Evolutionary conservation across 169 alveolate genomes (phyloP).

Genomic region (Hepatocystis sp.): DNA sequence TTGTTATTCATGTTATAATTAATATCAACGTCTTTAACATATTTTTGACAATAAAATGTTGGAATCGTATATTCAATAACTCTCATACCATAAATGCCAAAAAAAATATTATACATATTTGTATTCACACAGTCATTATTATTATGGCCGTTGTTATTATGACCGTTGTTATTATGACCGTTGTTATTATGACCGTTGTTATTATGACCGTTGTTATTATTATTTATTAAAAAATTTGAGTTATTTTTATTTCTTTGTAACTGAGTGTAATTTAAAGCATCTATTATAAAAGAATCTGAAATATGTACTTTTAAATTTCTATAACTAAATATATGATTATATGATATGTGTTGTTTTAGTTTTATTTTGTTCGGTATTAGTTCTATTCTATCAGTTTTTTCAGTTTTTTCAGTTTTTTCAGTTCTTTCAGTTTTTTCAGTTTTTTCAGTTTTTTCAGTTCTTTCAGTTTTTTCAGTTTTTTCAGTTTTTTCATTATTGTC

Average conservation of each 20-base stretch:
- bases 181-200: no score
- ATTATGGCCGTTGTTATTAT: no score
- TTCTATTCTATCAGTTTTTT: background rate
- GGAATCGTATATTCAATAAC: constrained; percentile 27
- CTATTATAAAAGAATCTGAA: constrained; percentile 32
- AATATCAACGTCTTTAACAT: background rate
- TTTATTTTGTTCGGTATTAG: constrained; percentile 11
- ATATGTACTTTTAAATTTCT: constrained; percentile 20
- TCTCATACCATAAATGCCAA: constrained; percentile 54
- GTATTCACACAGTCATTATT: constrained; percentile 39
- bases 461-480: background rate
- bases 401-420: background rate
- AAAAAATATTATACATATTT: constrained; percentile 67
- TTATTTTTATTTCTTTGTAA: constrained; percentile 52
- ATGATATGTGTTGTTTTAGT: constrained; percentile 7
- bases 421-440: background rate
- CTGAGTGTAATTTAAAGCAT: constrained; percentile 12
- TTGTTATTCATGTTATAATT: no score
- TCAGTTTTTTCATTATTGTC: background rate
- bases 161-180: no score
- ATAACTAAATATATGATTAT: constrained; percentile 58
- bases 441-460: background rate
- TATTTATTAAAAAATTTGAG: no score
- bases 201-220: no score
- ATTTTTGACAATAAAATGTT: constrained; percentile 30